Conservation (phyloP, 495 filamentous ascomycete species). For the Immersiella caudata region DNA sequence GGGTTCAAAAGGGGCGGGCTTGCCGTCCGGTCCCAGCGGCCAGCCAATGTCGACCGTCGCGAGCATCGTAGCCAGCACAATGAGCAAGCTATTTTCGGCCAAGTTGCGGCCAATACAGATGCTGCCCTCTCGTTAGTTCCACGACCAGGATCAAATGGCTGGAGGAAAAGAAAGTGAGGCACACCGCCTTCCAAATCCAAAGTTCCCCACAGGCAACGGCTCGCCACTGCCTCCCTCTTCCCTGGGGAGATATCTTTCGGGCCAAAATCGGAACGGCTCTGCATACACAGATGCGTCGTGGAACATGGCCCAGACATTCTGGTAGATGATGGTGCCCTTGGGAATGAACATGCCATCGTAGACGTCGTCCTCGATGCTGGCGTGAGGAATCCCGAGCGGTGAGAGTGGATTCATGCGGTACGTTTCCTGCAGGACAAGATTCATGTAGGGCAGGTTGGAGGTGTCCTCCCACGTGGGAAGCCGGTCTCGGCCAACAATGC, state of each 20-base stretch:
- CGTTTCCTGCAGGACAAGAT: slow-evolving; percentile 58
- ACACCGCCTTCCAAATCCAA: slow-evolving; percentile 54
- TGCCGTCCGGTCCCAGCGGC: slow-evolving; percentile 32
- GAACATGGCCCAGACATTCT: slow-evolving; percentile 52
- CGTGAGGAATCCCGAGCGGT: slow-evolving; percentile 63
- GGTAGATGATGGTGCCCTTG: slow-evolving; percentile 50
- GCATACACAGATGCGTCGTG: slow-evolving; percentile 44
- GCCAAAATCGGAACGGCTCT: slow-evolving; percentile 47
- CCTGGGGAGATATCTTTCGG: slow-evolving; percentile 48
- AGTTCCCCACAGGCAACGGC: slow-evolving; percentile 52
- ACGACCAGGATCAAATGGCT: background rate
- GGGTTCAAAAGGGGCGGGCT: slow-evolving; percentile 31
- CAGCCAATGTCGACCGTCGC: slow-evolving; percentile 34
- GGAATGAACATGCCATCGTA: slow-evolving; percentile 55
- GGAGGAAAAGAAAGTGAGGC: background rate
- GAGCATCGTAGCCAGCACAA: slow-evolving; percentile 34
- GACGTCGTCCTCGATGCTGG: slow-evolving; percentile 54
- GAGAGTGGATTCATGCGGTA: slow-evolving; percentile 65
- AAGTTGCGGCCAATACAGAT: slow-evolving; percentile 36
- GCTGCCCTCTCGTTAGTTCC: slow-evolving; percentile 9
- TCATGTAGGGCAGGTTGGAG: slow-evolving; percentile 53
- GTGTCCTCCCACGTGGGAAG: slow-evolving; percentile 57
- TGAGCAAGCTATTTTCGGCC: slow-evolving; percentile 38
- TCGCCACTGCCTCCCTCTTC: slow-evolving; percentile 53
- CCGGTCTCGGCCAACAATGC: slow-evolving; percentile 49